Conservation (phyloP, 805 yeast genomes). For the Blastobotrys robertii region DNA sequence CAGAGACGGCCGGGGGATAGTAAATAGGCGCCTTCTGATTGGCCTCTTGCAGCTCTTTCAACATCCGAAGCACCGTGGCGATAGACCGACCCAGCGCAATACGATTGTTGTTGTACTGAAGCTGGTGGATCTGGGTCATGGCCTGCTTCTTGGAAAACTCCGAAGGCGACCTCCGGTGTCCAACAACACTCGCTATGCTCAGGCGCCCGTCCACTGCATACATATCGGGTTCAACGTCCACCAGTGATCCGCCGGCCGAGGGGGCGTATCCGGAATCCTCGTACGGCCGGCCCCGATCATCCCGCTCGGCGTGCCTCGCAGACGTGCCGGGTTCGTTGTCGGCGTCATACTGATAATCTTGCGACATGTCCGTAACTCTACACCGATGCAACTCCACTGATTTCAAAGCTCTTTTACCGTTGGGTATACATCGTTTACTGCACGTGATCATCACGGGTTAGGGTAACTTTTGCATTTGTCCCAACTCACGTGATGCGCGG, state of each 20-base stretch:
- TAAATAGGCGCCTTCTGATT: constrained; percentile 24
- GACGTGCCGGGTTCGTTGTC: constrained; percentile 4
- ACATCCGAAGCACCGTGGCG: constrained; percentile 18
- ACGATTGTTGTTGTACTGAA: constrained; percentile 67
- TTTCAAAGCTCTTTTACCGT: neutral
- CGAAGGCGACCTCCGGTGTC: constrained; percentile 15
- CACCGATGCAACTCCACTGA: neutral
- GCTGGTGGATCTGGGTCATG: constrained; percentile 55
- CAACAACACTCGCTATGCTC: constrained; percentile 7
- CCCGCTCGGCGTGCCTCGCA: neutral
- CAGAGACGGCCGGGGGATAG: constrained; percentile 17
- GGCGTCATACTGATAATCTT: constrained; percentile 2
- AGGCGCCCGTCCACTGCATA: constrained; percentile 20
- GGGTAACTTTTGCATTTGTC: no score
- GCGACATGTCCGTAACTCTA: neutral
- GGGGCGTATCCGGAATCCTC: constrained; percentile 2
- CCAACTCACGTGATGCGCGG: neutral
- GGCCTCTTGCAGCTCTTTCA: constrained; percentile 22
- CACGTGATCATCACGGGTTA: neutral
- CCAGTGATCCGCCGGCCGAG: constrained; percentile 4
- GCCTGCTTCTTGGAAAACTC: constrained; percentile 26
- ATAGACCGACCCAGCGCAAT: constrained; percentile 45
- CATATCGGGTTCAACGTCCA: constrained; percentile 18
- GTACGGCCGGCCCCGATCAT: constrained; percentile 2
- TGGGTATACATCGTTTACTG: neutral